Percentiles rank a stretch among this genome's conserved stretches.
phyloP scores from a whole-genome alignment of 345 rosid genomes.

The Euphorbia lathyris region DNA sequence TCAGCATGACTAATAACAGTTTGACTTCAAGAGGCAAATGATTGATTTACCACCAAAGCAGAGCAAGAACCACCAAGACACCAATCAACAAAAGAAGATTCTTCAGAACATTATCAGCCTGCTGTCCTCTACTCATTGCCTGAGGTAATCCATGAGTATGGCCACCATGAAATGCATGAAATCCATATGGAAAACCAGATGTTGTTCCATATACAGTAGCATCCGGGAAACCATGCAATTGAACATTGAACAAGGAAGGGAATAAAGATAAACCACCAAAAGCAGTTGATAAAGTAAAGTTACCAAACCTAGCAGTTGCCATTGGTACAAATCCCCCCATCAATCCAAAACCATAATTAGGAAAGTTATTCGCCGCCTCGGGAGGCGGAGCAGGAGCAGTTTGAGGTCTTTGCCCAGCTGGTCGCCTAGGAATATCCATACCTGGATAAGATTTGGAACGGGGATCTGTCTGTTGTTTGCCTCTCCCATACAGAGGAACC shows the following conservation, averaged over 20 bases:
- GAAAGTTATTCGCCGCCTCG: slow-evolving; percentile 39
- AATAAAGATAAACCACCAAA: slow-evolving; percentile 59
- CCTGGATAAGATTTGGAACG: slow-evolving; percentile 67
- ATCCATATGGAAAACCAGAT: slow-evolving; percentile 54
- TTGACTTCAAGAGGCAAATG: slow-evolving; percentile 1
- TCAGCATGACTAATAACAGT: neutral
- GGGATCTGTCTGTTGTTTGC: slow-evolving; percentile 69
- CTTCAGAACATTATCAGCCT: slow-evolving; percentile 54
- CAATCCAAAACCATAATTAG: slow-evolving; percentile 59
- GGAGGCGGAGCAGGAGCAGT: slow-evolving; percentile 49
- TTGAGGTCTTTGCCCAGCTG: slow-evolving; percentile 74
- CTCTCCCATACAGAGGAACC: slow-evolving; percentile 96
- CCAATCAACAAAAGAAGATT: slow-evolving; percentile 54
- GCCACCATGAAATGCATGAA: slow-evolving; percentile 53
- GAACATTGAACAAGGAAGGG: slow-evolving; percentile 74
- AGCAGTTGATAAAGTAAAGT: slow-evolving; percentile 58
- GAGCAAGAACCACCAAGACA: slow-evolving; percentile 44
- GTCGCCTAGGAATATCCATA: slow-evolving; percentile 62
- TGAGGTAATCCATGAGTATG: slow-evolving; percentile 44
- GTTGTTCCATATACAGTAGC: slow-evolving; percentile 63
- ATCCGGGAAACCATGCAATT: slow-evolving; percentile 68
- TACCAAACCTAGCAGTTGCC: slow-evolving; percentile 67
- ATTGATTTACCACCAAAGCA: slow-evolving; percentile 47
- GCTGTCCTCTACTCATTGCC: slow-evolving; percentile 36
- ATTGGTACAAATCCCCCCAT: slow-evolving; percentile 69